These are phyloP conservation scores for Aciculosporium take DNA, from an alignment of 2,329 filamentous ascomycete genomes.

Conservation along the genomic window DNA sequence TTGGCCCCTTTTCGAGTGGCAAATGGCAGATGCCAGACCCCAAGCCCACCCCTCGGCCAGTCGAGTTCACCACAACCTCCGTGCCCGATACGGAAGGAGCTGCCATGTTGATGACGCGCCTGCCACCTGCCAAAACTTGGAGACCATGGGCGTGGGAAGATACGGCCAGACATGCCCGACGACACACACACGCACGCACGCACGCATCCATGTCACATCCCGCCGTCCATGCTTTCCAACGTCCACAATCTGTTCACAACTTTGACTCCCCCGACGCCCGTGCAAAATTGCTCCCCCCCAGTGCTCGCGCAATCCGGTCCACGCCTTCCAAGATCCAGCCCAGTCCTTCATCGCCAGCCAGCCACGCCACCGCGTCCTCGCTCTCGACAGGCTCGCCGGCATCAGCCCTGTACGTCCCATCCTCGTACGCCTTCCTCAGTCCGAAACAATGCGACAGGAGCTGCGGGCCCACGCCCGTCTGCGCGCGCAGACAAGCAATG, in stretches of 20 bases:
- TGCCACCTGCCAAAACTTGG: too few species aligned
- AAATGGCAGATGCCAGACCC: too few species aligned
- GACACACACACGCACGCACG: too few species aligned
- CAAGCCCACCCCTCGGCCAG: too few species aligned
- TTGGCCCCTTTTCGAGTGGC: too few species aligned
- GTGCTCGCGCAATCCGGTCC: constrained; percentile 29
- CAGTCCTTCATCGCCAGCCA: constrained; percentile 31
- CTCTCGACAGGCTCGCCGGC: constrained; percentile 18
- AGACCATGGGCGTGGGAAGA: too few species aligned
- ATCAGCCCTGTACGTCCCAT: constrained; percentile 37
- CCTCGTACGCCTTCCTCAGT: constrained; percentile 58
- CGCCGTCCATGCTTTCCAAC: neutral
- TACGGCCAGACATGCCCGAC: too few species aligned
- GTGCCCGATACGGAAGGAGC: too few species aligned
- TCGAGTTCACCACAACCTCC: too few species aligned
- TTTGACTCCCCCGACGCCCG: constrained; percentile 1
- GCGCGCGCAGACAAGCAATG: constrained; percentile 59
- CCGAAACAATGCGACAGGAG: constrained; percentile 73
- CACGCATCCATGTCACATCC: neutral
- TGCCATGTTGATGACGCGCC: too few species aligned
- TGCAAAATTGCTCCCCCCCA: constrained; percentile 30
- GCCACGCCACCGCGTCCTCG: constrained; percentile 22
- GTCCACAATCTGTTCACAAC: constrained; percentile 5
- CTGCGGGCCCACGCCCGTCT: constrained; percentile 72
- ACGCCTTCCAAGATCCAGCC: constrained; percentile 32